phyloP scores from a whole-genome alignment of 768 basidiomycete genomes.

The Pulveroboletus ravenelii region DNA sequence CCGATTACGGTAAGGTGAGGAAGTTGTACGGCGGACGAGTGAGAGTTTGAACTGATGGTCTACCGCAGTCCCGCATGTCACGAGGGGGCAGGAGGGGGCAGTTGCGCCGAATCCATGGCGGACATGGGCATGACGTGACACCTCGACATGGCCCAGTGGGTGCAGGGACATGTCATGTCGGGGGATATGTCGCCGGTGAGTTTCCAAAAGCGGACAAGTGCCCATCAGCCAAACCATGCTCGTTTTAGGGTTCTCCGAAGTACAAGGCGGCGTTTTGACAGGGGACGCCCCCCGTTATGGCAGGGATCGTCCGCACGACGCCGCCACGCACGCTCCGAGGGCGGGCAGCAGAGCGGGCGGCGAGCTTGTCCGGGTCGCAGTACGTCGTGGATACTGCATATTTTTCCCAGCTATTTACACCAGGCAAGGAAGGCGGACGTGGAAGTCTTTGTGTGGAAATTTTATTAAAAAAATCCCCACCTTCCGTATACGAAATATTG shows the following conservation, averaged over 20 bases:
- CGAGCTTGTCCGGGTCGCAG: background rate
- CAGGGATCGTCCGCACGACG: slow-evolving; percentile 20
- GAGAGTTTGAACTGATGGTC: slow-evolving; percentile 16
- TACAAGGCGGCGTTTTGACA: slow-evolving; percentile 20
- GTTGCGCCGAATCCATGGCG: slow-evolving; percentile 9
- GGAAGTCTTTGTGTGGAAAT: slow-evolving; percentile 29
- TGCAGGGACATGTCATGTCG: slow-evolving; percentile 21
- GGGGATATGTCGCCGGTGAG: slow-evolving; percentile 26
- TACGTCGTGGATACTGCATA: slow-evolving; percentile 10
- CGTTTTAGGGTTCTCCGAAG: slow-evolving; percentile 25
- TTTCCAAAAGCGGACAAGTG: slow-evolving; percentile 19
- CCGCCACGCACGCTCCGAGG: too few relatives aligned
- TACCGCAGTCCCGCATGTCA: slow-evolving; percentile 18
- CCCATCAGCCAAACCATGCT: slow-evolving; percentile 25
- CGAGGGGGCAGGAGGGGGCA: slow-evolving; percentile 9
- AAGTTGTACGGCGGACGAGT: slow-evolving; percentile 25
- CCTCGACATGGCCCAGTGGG: slow-evolving; percentile 13
- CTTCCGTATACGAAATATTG: slow-evolving; percentile 38
- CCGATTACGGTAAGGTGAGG: slow-evolving; percentile 31
- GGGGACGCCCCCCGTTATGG: slow-evolving; percentile 14
- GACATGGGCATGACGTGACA: slow-evolving; percentile 28
- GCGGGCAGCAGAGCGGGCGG: too few relatives aligned
- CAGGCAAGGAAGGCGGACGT: slow-evolving; percentile 23
- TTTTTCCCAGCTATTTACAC: slow-evolving; percentile 21
- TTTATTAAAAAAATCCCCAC: slow-evolving; percentile 43